Base-by-base conservation (phyloP, 768 basidiomycete genomes). In the Mycena haematopus region DNA sequence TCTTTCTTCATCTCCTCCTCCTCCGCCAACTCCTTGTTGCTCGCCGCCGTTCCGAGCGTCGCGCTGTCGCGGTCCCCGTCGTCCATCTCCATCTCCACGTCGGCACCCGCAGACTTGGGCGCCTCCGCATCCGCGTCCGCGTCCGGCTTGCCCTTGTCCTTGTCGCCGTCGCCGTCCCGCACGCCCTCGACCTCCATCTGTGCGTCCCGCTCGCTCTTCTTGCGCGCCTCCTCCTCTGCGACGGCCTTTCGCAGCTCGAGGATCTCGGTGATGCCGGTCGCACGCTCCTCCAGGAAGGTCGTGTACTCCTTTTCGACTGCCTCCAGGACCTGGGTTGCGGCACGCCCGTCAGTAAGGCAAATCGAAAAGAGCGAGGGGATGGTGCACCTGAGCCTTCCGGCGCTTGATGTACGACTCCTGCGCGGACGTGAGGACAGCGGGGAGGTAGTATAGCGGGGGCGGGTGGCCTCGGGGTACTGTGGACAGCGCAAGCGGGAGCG, bases 361-460 rank as follows among this genome's bases (percentile, higher is more conserved):
- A 42, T 8, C 62, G 24, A 58, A 10, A 42, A 42, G 11, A 15
- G 22, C 3, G 21, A 24, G 38, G 22, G 21, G 45, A 22, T 36
- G 40, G 24, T 80, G 53, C 64, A 87, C 91, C 81, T 90, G 85
- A 66, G 77, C 79, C 75, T 87, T 91, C 52, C 90, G 80, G 55
- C 78, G 80, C 51, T 74, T 72, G 13, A 93, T 69, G 67, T 92
- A 92, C 5, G 82, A 78, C 73, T 90, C 89, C 75, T 94, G 92
- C 19, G 83, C 80, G 22, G 89, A 81, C 0, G 85, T 84, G 22
- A 93, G 81, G 58, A 88, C 76, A 35, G 82, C 84, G 33, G 92
- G 92, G 51, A 92, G 84, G 68, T 92, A 94, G 69, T 88, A 92
- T 17, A 93, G 68, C 4, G 91, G 89, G 22, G 91, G 88, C 9